Conservation (phyloP, 2,329 filamentous ascomycete species). For the Zelopaecilomyces penicillatus region DNA sequence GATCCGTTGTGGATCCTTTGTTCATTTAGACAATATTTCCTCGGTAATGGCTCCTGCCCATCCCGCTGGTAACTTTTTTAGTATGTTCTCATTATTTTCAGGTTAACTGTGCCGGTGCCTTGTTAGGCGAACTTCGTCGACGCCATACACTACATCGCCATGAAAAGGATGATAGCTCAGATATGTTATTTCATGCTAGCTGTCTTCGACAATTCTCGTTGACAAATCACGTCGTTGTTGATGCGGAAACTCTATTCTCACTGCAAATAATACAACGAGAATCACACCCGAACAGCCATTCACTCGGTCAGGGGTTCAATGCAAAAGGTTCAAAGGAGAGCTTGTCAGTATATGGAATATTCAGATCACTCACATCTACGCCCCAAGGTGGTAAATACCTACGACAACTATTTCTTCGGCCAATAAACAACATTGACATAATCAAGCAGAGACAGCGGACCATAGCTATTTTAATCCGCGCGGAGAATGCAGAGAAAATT, state of each 20-base stretch:
- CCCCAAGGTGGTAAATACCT: slow-evolving; percentile 68
- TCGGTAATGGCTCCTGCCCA: slow-evolving; percentile 56
- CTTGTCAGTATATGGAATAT: slow-evolving; percentile 76
- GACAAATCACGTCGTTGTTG: slow-evolving; percentile 62
- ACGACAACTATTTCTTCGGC: slow-evolving; percentile 74
- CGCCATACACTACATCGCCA: slow-evolving; percentile 48
- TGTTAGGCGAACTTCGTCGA: slow-evolving; percentile 71
- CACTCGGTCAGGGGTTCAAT: slow-evolving; percentile 44
- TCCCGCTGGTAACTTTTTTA: no score
- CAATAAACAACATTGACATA: slow-evolving; percentile 56
- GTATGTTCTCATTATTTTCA: slow-evolving; percentile 20
- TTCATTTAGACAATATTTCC: slow-evolving; percentile 65
- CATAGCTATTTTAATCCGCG: slow-evolving; percentile 56
- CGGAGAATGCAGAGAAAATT: slow-evolving; percentile 55
- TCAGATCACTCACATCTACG: slow-evolving; percentile 65
- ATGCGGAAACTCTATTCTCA: slow-evolving; percentile 68
- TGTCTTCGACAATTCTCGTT: slow-evolving; percentile 70
- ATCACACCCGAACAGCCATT: slow-evolving; percentile 72
- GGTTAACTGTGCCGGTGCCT: slow-evolving; percentile 78
- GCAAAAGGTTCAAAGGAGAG: slow-evolving; percentile 65
- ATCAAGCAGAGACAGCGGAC: slow-evolving; percentile 67
- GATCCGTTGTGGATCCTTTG: slow-evolving; percentile 58
- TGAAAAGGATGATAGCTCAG: slow-evolving; percentile 47
- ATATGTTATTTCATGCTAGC: slow-evolving; percentile 46
- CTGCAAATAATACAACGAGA: slow-evolving; percentile 82